Evolutionary conservation across 225 moss, liverwort and hornwort species (phyloP).

Genomic region (Thuidium tamariscinum): DNA sequence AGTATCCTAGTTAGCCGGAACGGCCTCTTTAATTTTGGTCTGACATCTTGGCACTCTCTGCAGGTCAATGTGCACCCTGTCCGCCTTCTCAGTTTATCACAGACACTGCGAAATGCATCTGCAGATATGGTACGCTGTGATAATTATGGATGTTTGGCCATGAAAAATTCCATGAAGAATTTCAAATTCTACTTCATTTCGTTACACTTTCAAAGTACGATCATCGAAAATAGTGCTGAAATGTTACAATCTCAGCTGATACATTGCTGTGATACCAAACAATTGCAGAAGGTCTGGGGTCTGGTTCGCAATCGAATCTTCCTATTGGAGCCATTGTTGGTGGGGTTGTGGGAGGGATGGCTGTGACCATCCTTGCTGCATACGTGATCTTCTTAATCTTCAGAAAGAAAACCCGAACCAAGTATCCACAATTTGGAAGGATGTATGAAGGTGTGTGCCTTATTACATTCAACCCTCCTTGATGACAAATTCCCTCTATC

Average conservation of each 20-base stretch:
- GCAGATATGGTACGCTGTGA: slow-evolving; percentile 6
- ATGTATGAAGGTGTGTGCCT: slow-evolving; percentile 21
- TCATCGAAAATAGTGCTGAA: background rate
- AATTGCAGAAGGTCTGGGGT: background rate
- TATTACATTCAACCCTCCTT: background rate
- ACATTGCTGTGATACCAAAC: background rate
- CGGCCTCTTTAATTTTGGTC: background rate
- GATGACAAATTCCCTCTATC: background rate
- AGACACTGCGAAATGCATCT: slow-evolving; percentile 17
- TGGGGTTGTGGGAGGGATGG: slow-evolving; percentile 30
- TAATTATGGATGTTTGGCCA: background rate
- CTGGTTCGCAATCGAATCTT: background rate
- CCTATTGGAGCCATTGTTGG: slow-evolving; percentile 19
- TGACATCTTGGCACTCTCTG: background rate
- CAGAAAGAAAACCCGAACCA: background rate
- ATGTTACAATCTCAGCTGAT: background rate
- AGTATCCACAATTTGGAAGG: slow-evolving; percentile 36
- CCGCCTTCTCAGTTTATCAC: slow-evolving; percentile 27
- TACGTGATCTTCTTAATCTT: slow-evolving; percentile 10
- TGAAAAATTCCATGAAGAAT: background rate
- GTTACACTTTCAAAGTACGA: background rate
- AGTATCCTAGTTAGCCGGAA: background rate
- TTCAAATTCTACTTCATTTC: background rate
- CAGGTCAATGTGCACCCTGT: slow-evolving; percentile 34
- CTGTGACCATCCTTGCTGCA: slow-evolving; percentile 12